Base-by-base conservation (phyloP, 306 rosid genomes). In the Macrotyloma uniflorum region DNA sequence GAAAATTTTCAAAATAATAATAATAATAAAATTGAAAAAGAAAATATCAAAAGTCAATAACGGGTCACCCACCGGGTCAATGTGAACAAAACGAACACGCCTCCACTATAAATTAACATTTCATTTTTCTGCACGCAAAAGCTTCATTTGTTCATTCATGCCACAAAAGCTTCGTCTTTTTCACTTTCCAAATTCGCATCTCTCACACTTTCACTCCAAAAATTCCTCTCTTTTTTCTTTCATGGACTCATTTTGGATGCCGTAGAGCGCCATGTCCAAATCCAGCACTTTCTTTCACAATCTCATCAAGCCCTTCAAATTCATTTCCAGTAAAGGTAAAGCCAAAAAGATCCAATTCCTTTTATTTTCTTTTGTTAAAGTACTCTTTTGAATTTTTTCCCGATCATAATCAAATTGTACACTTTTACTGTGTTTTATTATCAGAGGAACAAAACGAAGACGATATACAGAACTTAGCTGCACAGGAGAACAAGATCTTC, bases 401-500 rank as follows among this genome's bases (percentile, higher is more conserved):
- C 38, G 0, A 58, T 13, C 0, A 20, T 54, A 20, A 54, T 12
- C 0, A 0, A 57, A 0, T 65, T 9, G 15, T 18, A 10, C 69
- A 22, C 4, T 77, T n/a, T n/a, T 64, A 2, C 67, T 38, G 22
- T 71, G 22, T 30, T n/a, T n/a, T n/a, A 78, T 80, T 28, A 45
- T 57, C 74, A 89, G 96, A 76, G 49, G 78, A 58, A 46, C 67
- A 75, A 3, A 67, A 54, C 26, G 96, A 82, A 67, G 90, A 85
- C 57, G 92, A 92, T 72, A 74, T 90, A 28, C 87, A 90, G 76
- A 84, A 20, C 83, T 78, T 93, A 54, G 90, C 93, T 45, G 86
- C 88, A 6, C 89, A 90, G 72, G 97, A 93, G 45, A 92, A 87
- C 70, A 90, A 85, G 75, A 47, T 66, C 23, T 86, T 93, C 82